Percentiles rank a stretch among this genome's conserved stretches.
Evolutionary conservation across 371 early-diverging fungal genomes (phyloP).

Genomic region (Zopfochytrium polystomum): DNA sequence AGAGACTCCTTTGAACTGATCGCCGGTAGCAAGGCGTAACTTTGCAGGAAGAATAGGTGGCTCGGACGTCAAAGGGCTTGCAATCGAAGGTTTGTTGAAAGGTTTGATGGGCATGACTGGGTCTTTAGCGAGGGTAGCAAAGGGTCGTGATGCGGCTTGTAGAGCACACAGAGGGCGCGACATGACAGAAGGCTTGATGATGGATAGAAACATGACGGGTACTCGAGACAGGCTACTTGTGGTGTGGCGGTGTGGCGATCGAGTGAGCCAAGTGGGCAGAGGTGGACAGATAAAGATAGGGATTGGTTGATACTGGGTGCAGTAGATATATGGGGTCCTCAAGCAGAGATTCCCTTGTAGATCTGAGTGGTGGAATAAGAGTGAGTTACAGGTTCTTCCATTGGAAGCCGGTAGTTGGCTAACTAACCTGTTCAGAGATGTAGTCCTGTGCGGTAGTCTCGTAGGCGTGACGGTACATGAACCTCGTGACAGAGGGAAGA

Average conservation of each 20-base stretch:
- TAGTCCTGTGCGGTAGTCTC: slow-evolving; percentile 40
- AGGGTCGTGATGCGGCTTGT: too few relatives aligned
- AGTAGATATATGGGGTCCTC: too few relatives aligned
- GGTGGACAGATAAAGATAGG: too few relatives aligned
- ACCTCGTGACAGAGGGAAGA: too few relatives aligned
- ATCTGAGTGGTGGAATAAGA: too few relatives aligned
- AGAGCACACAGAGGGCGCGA: too few relatives aligned
- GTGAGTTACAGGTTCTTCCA: background rate
- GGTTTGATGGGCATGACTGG: slow-evolving; percentile 3
- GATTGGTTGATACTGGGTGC: too few relatives aligned
- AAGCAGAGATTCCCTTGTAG: slow-evolving; percentile 15
- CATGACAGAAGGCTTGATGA: too few relatives aligned
- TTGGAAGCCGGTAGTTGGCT: background rate
- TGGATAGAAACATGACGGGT: too few relatives aligned
- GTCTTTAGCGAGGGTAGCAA: slow-evolving; percentile 1
- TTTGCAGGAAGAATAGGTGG: slow-evolving; percentile 39
- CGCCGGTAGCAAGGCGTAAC: slow-evolving; percentile 39
- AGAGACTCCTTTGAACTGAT: slow-evolving; percentile 37
- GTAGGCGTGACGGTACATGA: slow-evolving; percentile 36
- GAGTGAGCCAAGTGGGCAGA: background rate
- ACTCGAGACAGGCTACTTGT: too few relatives aligned
- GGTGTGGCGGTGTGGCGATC: background rate
- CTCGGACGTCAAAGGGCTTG: slow-evolving; percentile 18
- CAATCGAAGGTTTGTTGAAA: background rate
- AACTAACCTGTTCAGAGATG: slow-evolving; percentile 42